Conservation (phyloP, 768 basidiomycete species). For the Trametopsis cervina region DNA sequence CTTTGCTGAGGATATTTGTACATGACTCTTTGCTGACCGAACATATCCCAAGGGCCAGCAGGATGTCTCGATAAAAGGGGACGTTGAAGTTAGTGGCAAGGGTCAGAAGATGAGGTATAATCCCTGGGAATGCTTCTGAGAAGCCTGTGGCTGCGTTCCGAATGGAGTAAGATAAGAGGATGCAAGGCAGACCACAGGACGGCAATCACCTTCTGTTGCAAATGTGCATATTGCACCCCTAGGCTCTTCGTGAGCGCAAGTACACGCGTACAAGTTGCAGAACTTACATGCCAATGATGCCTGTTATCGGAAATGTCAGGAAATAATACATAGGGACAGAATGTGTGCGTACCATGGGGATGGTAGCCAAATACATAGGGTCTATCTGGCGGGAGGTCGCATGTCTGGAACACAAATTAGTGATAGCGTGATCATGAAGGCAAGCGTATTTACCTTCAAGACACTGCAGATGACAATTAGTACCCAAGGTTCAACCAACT, state of each 20-base stretch:
- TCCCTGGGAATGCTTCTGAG: slow-evolving; percentile 83
- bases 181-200: no score
- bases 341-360: slow-evolving; percentile 69
- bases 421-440: background rate
- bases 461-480: slow-evolving; percentile 29
- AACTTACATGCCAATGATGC: slow-evolving; percentile 94
- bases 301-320: slow-evolving; percentile 29
- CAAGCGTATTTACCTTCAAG: slow-evolving; percentile 35
- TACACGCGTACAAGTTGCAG: no score
- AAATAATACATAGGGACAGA: background rate
- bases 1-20: slow-evolving; percentile 68
- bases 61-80: slow-evolving; percentile 89
- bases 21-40: slow-evolving; percentile 90
- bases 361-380: slow-evolving; percentile 98
- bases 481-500: no score
- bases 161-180: no score
- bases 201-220: slow-evolving; percentile 80
- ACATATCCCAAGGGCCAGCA: slow-evolving; percentile 82
- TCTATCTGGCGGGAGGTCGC: slow-evolving; percentile 83
- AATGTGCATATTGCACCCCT: slow-evolving; percentile 97
- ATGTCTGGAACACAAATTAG: slow-evolving; percentile 55
- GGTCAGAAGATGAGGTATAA: slow-evolving; percentile 89
- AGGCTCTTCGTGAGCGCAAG: no score
- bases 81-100: slow-evolving; percentile 84
- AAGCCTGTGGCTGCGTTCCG: slow-evolving; percentile 74